Base-by-base conservation (phyloP, 495 filamentous ascomycete genomes). In the Neurospora hispaniola region DNA sequence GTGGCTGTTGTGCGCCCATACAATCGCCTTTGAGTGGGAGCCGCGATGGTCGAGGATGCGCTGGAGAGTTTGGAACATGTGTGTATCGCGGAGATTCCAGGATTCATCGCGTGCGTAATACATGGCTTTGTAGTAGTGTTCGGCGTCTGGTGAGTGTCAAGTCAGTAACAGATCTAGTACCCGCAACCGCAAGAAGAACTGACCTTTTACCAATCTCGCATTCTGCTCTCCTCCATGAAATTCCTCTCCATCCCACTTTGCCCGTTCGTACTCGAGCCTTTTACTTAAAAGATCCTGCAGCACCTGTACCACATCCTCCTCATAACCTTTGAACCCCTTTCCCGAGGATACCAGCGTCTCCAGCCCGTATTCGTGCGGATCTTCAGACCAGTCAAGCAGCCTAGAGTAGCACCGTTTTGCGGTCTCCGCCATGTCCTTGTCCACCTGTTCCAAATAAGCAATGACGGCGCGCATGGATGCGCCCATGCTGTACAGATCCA, bases 1-100 rank as follows among this genome's bases (percentile, higher is more conserved):
- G 69, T 89, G 88, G 38, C 86, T 88, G 75, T 89, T 90, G 73
- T 89, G 88, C 71, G 86, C 88, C 88, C 88, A 89, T 2, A 89
- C 84, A 38, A 90, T 80, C 4, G 85, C 88, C 68, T 88, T 88
- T 40, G 80, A 72, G 9, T n/a, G 38, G 14, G 72, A 23, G 46
- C 80, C 81, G 27, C 84, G 83, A 46, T 83, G 80, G 44, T 85
- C 78, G 38, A 88, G 74, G 5, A 87, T 73, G 6, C 86, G 84
- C 5, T 75, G 72, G 39, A 90, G 78, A 2, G 88, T 88, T 9
- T 88, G 80, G 70, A 89, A 87, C 87, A 89, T 89, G 74, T 90
- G 88, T 7, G 80, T 80, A 77, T 89, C 88, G 11, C 88, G 84
- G 70, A 88, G 77, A 69, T 87, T 88, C 88, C 88, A 90, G 6